Base-by-base conservation (phyloP, 2,329 filamentous ascomycete species). In the Diaporthe longicolla region DNA sequence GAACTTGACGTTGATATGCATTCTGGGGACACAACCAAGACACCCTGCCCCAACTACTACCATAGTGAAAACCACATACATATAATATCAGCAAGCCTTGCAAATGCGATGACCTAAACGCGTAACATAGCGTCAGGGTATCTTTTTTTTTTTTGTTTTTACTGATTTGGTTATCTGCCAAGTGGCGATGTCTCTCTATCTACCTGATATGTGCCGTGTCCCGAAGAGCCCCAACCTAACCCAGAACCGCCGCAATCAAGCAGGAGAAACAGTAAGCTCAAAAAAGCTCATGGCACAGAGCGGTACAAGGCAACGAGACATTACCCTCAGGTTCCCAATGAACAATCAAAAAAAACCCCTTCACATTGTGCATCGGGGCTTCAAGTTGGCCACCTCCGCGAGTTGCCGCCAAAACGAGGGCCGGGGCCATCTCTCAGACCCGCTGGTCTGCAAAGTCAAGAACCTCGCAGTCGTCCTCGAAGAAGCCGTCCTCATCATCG, bases 391-490 rank as follows among this genome's bases (percentile, higher is more conserved):
- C 63, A 70, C 59, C 70, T 61, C 37, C 24, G 68, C 68, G 32
- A 59, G 24, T 24, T 29, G 45, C 29, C 63, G 65, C 45, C 61
- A 50, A 40, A 35, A 40, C 61, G 61, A 54, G 37, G n/a, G 68
- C 35, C 32, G 59, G 24, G 65, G 68, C 37, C 37, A 65, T 59
- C n/a, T 55, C 74, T 87, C 81, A 92, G 43, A 92, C 90, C 81
- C 90, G 85, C 83, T 92, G 90, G 79, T 91, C 90, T 32, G 95
- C 94, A 88, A 97, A 97, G 84, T 97, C 95, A 76, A 97, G 88
- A 73, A 98, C 93, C 82, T 97, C 95, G 78, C 94, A 97, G 80
- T 97, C 95, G 81, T 98, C 94, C 83, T 98, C 95, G 79, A 97
- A 97, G 82, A 97, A 97, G 3, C 93, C 93, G 72, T 93, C 91